Conservation (phyloP, 768 basidiomycete genomes). For the Suillus tomentosus region DNA sequence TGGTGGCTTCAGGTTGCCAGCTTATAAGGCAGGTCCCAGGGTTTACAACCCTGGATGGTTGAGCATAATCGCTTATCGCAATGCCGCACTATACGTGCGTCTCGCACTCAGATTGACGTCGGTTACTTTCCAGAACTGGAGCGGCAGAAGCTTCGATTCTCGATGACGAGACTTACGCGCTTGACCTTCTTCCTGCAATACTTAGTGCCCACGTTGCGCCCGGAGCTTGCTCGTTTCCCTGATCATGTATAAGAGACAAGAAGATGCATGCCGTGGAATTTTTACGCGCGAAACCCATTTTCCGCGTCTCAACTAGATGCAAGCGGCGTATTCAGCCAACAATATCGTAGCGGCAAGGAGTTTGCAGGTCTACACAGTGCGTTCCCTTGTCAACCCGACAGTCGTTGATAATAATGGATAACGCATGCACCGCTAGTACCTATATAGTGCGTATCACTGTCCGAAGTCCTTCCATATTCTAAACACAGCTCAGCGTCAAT, state of each 20-base stretch:
- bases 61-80: background rate
- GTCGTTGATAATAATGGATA: background rate
- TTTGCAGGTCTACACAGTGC: background rate
- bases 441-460: slow-evolving; percentile 2
- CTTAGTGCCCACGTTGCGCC: background rate
- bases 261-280: background rate
- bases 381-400: background rate
- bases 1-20: background rate
- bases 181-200: background rate
- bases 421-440: background rate
- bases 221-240: background rate
- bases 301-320: background rate
- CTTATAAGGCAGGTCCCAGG: background rate
- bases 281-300: background rate
- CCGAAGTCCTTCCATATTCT: background rate
- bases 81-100: background rate
- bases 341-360: background rate
- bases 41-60: background rate
- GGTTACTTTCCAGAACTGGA: background rate
- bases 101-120: background rate
- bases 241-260: background rate
- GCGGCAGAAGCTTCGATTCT: background rate
- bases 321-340: background rate
- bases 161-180: background rate
- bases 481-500: slow-evolving; percentile 4